Conservation (phyloP, 2,329 filamentous ascomycete genomes). For the Paracoccidioides lutzii region DNA sequence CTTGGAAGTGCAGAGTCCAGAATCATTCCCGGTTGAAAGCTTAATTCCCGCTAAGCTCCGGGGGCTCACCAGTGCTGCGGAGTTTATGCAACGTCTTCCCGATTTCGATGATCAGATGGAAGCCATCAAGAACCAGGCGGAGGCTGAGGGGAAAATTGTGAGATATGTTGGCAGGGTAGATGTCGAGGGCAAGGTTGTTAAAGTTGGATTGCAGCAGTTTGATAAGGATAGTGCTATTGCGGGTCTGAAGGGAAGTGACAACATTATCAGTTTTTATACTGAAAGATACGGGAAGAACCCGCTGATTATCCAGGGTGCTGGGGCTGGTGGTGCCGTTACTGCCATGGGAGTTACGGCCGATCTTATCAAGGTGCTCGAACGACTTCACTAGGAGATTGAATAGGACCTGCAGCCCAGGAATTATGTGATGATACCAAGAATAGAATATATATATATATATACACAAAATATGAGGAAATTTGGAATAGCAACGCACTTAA, state of each 20-base stretch:
- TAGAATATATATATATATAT: neutral
- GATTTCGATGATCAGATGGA: conserved; percentile 87
- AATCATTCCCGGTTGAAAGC: conserved; percentile 84
- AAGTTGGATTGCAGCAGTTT: conserved; percentile 83
- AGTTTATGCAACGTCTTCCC: conserved; percentile 71
- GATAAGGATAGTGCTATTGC: conserved; percentile 85
- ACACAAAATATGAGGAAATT: neutral
- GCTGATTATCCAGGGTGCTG: conserved; percentile 86
- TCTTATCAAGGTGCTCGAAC: conserved; percentile 72
- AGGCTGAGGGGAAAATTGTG: conserved; percentile 79
- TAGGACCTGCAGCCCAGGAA: neutral
- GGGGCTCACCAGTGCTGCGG: conserved; percentile 59
- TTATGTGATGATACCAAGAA: neutral
- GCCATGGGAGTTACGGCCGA: conserved; percentile 97
- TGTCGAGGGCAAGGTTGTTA: conserved; percentile 64
- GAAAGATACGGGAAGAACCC: conserved; percentile 85
- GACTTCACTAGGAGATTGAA: conserved; percentile 42
- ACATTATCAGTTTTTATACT: conserved; percentile 98
- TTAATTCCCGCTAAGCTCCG: conserved; percentile 83
- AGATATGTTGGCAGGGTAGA: conserved; percentile 92
- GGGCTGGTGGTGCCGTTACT: conserved; percentile 87
- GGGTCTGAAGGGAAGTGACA: conserved; percentile 89
- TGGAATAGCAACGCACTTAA: neutral
- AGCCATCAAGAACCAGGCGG: conserved; percentile 68
- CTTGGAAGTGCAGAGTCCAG: conserved; percentile 67